phyloP scores from a whole-genome alignment of 106 monocot genomes.

The Dioscorea dumetorum region DNA sequence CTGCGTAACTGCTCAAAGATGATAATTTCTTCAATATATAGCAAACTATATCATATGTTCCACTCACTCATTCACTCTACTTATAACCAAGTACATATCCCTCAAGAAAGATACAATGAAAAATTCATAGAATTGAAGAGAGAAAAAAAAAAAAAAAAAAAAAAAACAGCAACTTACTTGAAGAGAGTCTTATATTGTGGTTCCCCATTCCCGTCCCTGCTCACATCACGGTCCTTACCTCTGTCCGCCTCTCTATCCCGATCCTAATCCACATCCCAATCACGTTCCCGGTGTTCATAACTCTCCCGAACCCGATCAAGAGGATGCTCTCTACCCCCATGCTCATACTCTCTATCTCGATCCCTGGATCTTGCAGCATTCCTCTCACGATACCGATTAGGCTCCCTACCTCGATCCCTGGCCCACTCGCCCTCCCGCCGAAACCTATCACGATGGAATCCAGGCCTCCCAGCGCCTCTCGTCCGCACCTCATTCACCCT shows the following conservation, averaged over 20 bases:
- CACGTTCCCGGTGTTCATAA: too few species aligned
- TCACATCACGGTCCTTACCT: too few species aligned
- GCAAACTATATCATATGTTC: too few species aligned
- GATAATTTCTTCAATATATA: neutral
- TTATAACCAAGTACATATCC: neutral
- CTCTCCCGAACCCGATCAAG: slow-evolving; percentile 36
- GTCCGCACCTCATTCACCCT: slow-evolving; percentile 82
- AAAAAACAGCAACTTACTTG: slow-evolving; percentile 34
- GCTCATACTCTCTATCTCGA: slow-evolving; percentile 52
- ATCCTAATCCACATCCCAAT: too few species aligned
- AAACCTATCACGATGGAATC: slow-evolving; percentile 54
- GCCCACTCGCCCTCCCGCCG: slow-evolving; percentile 49
- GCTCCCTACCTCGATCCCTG: slow-evolving; percentile 55
- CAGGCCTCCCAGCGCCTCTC: slow-evolving; percentile 46
- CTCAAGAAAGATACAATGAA: neutral
- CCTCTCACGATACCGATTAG: slow-evolving; percentile 49
- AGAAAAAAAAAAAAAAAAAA: neutral
- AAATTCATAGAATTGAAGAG: neutral
- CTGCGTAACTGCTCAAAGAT: too few species aligned
- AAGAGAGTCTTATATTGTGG: slow-evolving; percentile 28
- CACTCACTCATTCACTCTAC: too few species aligned
- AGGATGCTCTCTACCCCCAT: slow-evolving; percentile 29
- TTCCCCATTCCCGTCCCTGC: too few species aligned
- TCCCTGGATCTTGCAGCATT: slow-evolving; percentile 41
- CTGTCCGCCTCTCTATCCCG: too few species aligned